phyloP scores from a whole-genome alignment of 352 stramenopile genomes.

The Aphanomyces astaci region DNA sequence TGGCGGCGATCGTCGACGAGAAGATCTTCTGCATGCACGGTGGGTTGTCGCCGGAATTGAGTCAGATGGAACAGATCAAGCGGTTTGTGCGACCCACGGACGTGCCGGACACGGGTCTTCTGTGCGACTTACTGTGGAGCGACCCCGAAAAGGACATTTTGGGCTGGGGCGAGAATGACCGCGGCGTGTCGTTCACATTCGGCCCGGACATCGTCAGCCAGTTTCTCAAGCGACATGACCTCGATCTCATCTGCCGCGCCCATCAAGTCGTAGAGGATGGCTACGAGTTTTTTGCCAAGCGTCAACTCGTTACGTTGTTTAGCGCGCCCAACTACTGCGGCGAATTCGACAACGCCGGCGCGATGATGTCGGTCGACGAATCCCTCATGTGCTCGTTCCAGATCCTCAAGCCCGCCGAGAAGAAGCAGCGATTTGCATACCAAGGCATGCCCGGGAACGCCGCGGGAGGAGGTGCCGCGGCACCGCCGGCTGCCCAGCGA shows the following conservation, averaged over 20 bases:
- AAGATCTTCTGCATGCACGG: constrained; percentile 99
- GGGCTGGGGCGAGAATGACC: constrained; percentile 95
- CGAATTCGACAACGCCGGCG: constrained; percentile 99
- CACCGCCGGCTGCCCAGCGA: constrained; percentile 32
- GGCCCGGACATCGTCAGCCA: constrained; percentile 95
- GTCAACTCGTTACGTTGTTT: constrained; percentile 99
- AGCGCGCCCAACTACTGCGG: constrained; percentile 99
- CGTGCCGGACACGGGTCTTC: constrained; percentile 72
- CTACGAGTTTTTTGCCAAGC: constrained; percentile 99
- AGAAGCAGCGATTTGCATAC: constrained; percentile 74
- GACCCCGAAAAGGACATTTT: constrained; percentile 79
- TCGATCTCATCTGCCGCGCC: constrained; percentile 96
- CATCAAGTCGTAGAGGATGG: constrained; percentile 99
- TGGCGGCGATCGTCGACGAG: constrained; percentile 92
- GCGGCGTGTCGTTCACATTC: constrained; percentile 98
- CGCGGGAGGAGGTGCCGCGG: constrained; percentile 3
- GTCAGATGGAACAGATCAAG: constrained; percentile 95
- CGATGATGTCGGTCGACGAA: constrained; percentile 72
- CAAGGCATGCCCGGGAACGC: constrained; percentile 48
- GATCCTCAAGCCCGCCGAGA: constrained; percentile 55
- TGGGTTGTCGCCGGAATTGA: constrained; percentile 89
- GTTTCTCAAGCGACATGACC: constrained; percentile 95
- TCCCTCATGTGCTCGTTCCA: constrained; percentile 73
- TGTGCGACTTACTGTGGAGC: constrained; percentile 84
- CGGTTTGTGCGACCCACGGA: constrained; percentile 77